A percentile compares a stretch with the other conserved stretches of the same genome.
Evolutionary conservation across 768 basidiomycete species (phyloP).

Genomic region (Chlorophyllum brunneum): DNA sequence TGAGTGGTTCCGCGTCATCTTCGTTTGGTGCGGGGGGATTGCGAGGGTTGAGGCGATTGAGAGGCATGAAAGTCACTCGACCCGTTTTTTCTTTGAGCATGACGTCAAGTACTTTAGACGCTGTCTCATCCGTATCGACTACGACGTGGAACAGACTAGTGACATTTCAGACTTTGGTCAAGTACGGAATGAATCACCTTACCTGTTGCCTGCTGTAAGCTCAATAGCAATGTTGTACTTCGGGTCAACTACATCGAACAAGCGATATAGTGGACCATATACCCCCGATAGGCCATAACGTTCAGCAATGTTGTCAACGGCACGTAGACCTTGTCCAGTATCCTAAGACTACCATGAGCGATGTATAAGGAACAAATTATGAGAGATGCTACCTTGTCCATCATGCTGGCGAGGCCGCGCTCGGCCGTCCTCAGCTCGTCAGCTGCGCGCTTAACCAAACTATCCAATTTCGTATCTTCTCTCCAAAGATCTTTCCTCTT

Average conservation of each 20-base stretch:
- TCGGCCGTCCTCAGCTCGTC: conserved; percentile 84
- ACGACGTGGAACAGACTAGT: conserved; percentile 93
- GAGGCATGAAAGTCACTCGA: conserved; percentile 96
- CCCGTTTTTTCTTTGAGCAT: conserved; percentile 95
- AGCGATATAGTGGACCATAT: conserved; percentile 89
- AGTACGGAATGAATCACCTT: neutral
- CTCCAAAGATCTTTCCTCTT: conserved; percentile 91
- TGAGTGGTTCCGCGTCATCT: conserved; percentile 74
- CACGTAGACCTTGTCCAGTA: conserved; percentile 82
- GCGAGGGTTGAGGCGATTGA: conserved; percentile 89
- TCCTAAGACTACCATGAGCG: no score
- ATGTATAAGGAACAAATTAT: neutral
- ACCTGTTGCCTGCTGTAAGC: conserved; percentile 95
- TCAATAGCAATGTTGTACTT: conserved; percentile 93
- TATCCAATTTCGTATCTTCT: conserved; percentile 86
- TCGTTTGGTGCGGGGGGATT: conserved; percentile 61
- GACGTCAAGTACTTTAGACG: conserved; percentile 82
- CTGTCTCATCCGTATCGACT: conserved; percentile 94
- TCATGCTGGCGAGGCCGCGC: conserved; percentile 78
- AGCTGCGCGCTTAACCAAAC: conserved; percentile 67
- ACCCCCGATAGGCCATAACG: conserved; percentile 76
- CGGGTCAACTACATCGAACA: conserved; percentile 85
- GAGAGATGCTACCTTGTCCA: conserved; percentile 76
- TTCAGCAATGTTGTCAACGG: conserved; percentile 82
- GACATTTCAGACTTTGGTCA: conserved; percentile 10